These are phyloP conservation scores for Ceratocystis diversiconidia DNA, from an alignment of 2,329 filamentous ascomycete species.

Conservation along the genomic window DNA sequence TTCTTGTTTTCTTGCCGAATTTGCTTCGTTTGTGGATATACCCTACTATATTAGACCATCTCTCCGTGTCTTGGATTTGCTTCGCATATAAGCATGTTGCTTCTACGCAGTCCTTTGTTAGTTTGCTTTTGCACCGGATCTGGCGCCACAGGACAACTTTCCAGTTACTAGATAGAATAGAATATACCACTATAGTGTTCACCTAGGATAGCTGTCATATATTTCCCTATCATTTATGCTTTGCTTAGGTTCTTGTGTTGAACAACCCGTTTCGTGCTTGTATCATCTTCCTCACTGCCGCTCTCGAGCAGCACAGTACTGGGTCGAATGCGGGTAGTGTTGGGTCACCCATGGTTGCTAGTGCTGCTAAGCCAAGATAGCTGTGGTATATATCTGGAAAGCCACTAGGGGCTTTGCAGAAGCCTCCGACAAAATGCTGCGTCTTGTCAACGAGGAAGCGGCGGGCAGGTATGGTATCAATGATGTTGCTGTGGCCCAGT, in stretches of 20 bases:
- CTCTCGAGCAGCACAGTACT: conserved; percentile 57
- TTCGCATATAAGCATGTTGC: neutral
- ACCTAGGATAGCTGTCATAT: too few relatives aligned
- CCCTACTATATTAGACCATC: conserved; percentile 2
- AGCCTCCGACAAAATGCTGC: conserved; percentile 73
- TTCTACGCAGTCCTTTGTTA: neutral
- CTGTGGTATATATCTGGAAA: conserved; percentile 75
- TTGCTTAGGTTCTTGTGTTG: neutral
- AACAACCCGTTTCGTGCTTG: conserved; percentile 28
- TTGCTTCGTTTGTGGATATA: conserved; percentile 2
- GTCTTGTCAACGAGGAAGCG: conserved; percentile 68
- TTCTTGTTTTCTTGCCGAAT: neutral
- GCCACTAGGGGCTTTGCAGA: conserved; percentile 55
- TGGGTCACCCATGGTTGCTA: conserved; percentile 58
- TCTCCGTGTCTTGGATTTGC: neutral
- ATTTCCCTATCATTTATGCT: too few relatives aligned
- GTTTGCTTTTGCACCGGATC: neutral
- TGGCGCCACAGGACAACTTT: neutral
- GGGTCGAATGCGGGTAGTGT: conserved; percentile 59
- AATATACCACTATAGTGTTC: conserved; percentile 10
- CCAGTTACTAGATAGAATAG: conserved; percentile 10
- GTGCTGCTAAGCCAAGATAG: conserved; percentile 69
- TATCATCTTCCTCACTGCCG: conserved; percentile 38
- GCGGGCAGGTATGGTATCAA: conserved; percentile 46
- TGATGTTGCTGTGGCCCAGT: conserved; percentile 41